phyloP scores from a whole-genome alignment of 2,329 filamentous ascomycete species.

The Colletotrichum chlorophyti region DNA sequence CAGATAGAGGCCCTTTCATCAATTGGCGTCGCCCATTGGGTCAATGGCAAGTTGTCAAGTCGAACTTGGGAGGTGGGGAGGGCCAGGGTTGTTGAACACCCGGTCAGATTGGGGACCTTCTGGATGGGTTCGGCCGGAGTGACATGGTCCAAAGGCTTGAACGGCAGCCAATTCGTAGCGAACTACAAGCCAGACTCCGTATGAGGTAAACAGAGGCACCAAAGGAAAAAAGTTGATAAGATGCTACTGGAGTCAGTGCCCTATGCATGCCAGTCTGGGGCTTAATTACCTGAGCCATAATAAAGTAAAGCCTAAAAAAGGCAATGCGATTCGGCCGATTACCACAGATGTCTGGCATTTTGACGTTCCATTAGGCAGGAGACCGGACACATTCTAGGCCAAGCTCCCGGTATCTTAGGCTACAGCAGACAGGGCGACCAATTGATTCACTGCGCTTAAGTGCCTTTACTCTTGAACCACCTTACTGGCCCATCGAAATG shows the following conservation, averaged over 20 bases:
- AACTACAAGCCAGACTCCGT: no score
- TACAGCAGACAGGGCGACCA: not conserved
- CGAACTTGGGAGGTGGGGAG: not conserved
- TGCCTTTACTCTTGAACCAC: no score
- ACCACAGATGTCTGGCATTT: not conserved
- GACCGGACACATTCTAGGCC: not conserved
- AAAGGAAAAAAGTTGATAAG: no score
- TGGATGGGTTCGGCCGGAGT: not conserved
- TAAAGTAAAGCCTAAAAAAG: no score
- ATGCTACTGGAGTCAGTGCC: no score
- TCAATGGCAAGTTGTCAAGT: constrained; percentile 1
- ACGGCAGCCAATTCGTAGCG: no score
- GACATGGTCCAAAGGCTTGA: no score
- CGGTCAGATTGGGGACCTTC: not conserved
- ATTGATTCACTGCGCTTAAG: not conserved
- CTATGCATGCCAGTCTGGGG: no score
- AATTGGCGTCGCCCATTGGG: constrained; percentile 24
- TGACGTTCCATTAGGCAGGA: not conserved
- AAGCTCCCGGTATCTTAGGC: not conserved
- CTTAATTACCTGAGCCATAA: no score
- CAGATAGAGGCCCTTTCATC: constrained; percentile 1
- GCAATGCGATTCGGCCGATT: no score
- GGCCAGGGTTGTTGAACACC: not conserved
- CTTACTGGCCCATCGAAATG: not conserved
- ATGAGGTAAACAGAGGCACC: no score